Evolutionary conservation across 2,329 filamentous ascomycete genomes (phyloP).

Genomic region (Leptographium radiaticola): DNA sequence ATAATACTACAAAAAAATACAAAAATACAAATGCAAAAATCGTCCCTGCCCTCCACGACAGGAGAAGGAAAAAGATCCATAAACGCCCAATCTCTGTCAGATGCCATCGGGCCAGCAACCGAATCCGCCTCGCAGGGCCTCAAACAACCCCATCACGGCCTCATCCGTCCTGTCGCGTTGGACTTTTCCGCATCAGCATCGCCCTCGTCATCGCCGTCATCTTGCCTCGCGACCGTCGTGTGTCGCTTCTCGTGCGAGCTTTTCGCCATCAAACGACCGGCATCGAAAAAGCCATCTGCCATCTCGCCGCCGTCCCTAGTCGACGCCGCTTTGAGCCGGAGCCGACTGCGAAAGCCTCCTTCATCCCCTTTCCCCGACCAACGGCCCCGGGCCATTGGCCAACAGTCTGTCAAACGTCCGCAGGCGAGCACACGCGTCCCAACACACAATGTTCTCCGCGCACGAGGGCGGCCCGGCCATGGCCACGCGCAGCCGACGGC

Average conservation of each 20-base stretch:
- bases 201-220: not conserved
- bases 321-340: no score
- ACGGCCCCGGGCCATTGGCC: not conserved
- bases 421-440: not conserved
- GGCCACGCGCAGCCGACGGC: conserved; percentile 46
- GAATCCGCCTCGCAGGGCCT: not conserved
- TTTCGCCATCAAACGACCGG: no score
- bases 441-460: conserved; percentile 42
- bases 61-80: not conserved
- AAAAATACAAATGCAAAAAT: conserved; percentile 1
- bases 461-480: conserved; percentile 39
- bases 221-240: not conserved
- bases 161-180: not conserved
- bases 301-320: no score
- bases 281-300: no score
- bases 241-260: not conserved
- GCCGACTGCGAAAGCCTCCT: not conserved
- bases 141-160: not conserved
- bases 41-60: not conserved
- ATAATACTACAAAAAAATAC: conserved; percentile 5
- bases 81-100: not conserved
- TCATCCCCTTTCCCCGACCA: not conserved
- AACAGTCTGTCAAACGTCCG: not conserved
- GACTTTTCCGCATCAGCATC: not conserved
- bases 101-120: not conserved